Conservation (phyloP, 1,284 basidiomycete genomes). For the Trichosporon sp. region DNA sequence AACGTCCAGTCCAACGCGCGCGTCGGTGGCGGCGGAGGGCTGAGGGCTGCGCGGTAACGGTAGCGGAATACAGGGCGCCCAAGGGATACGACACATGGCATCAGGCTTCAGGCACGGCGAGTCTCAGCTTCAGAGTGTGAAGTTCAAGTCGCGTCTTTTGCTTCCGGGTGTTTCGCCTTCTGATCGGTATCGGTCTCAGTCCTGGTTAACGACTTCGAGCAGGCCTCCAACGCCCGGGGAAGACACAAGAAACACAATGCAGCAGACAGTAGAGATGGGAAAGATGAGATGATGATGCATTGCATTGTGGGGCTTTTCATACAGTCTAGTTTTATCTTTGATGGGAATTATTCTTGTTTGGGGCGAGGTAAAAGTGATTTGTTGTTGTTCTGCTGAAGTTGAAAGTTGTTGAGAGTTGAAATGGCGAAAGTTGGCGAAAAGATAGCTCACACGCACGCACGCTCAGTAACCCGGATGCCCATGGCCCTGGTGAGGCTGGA, state of each 20-base stretch:
- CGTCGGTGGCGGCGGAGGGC: conserved; percentile 6
- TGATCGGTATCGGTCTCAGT: no score
- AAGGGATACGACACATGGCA: not conserved
- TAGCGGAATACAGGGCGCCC: no score
- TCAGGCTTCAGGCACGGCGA: not conserved
- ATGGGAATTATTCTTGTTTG: not conserved
- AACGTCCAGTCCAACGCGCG: conserved; percentile 4
- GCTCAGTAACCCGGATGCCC: conserved; percentile 14
- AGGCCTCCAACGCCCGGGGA: no score
- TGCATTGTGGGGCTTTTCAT: conserved; percentile 1
- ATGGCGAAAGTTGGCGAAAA: no score
- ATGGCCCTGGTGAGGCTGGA: conserved; percentile 10
- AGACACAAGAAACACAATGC: not conserved
- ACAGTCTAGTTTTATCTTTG: conserved; percentile 2
- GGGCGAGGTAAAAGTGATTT: not conserved
- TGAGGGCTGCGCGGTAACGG: no score
- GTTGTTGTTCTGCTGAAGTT: not conserved
- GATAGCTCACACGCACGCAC: no score
- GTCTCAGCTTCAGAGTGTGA: no score
- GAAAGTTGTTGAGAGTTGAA: not conserved
- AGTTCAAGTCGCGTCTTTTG: no score
- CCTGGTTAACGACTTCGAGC: no score
- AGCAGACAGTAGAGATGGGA: not conserved
- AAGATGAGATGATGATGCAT: not conserved
- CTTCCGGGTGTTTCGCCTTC: no score